Conservation (phyloP, 208 protist genomes). For the Trypanosoma conorhini region DNA sequence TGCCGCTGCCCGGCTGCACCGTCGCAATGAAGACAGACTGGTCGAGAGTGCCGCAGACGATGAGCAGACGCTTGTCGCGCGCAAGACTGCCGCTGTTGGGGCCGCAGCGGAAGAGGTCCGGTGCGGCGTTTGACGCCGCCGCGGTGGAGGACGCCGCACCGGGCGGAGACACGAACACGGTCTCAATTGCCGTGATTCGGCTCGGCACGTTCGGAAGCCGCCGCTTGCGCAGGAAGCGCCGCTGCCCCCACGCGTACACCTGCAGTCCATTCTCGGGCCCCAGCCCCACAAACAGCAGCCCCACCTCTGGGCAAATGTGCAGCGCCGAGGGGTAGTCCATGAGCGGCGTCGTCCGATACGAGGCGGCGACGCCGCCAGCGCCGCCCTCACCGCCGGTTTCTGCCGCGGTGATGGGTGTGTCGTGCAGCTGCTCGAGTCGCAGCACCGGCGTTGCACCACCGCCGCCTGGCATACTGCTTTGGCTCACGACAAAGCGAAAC, state of each 20-base stretch:
- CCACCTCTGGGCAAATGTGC: conserved; percentile 72
- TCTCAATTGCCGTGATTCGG: conserved; percentile 79
- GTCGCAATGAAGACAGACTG: conserved; percentile 74
- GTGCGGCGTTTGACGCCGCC: conserved; percentile 23
- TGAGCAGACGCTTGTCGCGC: conserved; percentile 61
- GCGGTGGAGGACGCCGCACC: conserved; percentile 25
- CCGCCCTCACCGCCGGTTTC: neutral
- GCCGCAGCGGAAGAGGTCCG: conserved; percentile 67
- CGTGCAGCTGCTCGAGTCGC: conserved; percentile 65
- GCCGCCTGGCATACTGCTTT: conserved; percentile 1
- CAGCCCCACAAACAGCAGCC: conserved; percentile 78
- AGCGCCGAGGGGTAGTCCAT: conserved; percentile 72
- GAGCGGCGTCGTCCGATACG: conserved; percentile 10
- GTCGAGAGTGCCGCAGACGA: conserved; percentile 67
- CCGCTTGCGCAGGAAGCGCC: conserved; percentile 66
- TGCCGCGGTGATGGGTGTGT: conserved; percentile 44
- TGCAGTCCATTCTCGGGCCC: conserved; percentile 59
- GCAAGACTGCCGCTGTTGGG: conserved; percentile 31
- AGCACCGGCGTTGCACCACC: conserved; percentile 19
- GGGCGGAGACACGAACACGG: conserved; percentile 63
- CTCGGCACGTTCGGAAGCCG: conserved; percentile 59
- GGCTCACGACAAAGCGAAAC: conserved; percentile 51
- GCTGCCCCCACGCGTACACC: conserved; percentile 73
- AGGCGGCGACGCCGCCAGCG: neutral
- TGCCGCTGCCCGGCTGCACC: conserved; percentile 44